Base-by-base conservation (phyloP, 2,329 filamentous ascomycete genomes). In the Sarocladium strictum region DNA sequence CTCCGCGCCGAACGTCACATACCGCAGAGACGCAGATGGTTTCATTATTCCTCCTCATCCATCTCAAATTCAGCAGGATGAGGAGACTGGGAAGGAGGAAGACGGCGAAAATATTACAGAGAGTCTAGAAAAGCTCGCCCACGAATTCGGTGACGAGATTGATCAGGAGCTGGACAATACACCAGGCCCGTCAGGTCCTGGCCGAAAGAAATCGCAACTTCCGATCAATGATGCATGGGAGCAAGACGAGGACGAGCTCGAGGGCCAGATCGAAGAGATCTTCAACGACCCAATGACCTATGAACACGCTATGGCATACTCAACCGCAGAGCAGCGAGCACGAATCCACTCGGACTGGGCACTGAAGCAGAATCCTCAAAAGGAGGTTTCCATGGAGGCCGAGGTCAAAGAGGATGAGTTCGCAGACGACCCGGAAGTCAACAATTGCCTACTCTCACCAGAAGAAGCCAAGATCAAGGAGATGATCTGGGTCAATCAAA, bases 401-500 rank as follows among this genome's bases (percentile, higher is more conserved):
- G 83, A 87, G 53, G 86, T 95, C 19, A 83, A 80, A 52, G 88
- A 89, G 55, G 81, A 88, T 55, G 92, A 97, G 65, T 97, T 97
- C 64, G 89, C 86, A 35, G 85, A 95, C 62, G 94, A 99, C 58
- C 87, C 85, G 0, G 94, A 99, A 68, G 90, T 99, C 4, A 74
- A 80, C 56, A 88, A 88, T 62, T 96, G 92, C 64, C 71, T 91
- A 33, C 77, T 97, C 4, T 81, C 79, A 0, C 80, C 85, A 1
- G 81, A 83, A 2, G 92, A 97, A 71, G 82, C 86, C 2, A 81
- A 81, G 32, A 83, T 91, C 65, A 97, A 97, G 68, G 92, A 97
- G 68, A 84, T 85, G 57, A 89, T 97, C 53, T 99, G 94, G 94
- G 85, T 96, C 41, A 92, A 93, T 57, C 86, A 92, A 66, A 97